phyloP scores from a whole-genome alignment of 345 rosid species.

The Nasturtium officinale region DNA sequence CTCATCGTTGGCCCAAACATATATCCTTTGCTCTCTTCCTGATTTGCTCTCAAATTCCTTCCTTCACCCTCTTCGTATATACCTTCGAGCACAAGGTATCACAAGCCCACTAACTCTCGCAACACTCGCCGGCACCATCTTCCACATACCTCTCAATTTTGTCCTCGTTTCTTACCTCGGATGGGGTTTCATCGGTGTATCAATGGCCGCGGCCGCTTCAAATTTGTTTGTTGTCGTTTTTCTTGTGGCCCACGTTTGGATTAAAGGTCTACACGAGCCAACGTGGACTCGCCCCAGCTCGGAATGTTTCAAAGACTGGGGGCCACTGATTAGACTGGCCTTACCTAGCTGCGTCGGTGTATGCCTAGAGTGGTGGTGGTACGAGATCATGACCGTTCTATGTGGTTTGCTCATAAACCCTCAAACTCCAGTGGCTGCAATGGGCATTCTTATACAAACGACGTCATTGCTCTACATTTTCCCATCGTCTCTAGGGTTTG shows the following conservation, averaged over 20 bases:
- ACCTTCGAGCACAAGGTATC: constrained; percentile 96
- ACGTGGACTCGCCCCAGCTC: constrained; percentile 73
- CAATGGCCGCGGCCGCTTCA: constrained; percentile 74
- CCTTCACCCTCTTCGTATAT: constrained; percentile 91
- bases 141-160: constrained; percentile 69
- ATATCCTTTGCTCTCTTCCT: constrained; percentile 72
- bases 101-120: constrained; percentile 78
- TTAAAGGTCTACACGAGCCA: constrained; percentile 52
- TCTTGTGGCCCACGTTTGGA: constrained; percentile 58
- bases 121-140: constrained; percentile 63
- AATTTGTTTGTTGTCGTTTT: constrained; percentile 56
- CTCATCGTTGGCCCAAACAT: constrained; percentile 65
- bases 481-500: constrained; percentile 84
- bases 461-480: constrained; percentile 86
- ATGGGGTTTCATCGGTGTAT: constrained; percentile 75
- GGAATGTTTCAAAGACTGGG: constrained; percentile 81
- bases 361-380: constrained; percentile 96
- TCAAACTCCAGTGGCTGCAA: constrained; percentile 74
- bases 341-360: constrained; percentile 89
- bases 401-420: constrained; percentile 80
- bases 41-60: constrained; percentile 80
- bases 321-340: constrained; percentile 67
- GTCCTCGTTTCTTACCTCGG: constrained; percentile 58
- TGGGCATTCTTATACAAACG: constrained; percentile 93
- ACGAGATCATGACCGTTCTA: constrained; percentile 84